Base-by-base conservation (phyloP, 2,329 filamentous ascomycete genomes). In the Trichoderma arundinaceum region DNA sequence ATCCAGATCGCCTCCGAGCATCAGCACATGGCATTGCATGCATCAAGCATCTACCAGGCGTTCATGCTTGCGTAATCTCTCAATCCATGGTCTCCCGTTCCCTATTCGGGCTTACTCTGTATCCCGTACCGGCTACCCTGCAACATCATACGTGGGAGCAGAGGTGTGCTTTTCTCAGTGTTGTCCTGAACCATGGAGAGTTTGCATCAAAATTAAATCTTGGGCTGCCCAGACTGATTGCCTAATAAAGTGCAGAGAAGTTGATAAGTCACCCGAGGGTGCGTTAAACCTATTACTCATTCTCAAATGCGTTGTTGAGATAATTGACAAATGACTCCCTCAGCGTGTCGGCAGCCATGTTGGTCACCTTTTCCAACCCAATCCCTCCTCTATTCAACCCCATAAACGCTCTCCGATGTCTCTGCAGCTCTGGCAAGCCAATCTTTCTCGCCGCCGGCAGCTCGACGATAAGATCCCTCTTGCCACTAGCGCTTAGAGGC, bases 321-420 rank as follows among this genome's bases (percentile, higher is more conserved):
- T 90, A 90, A 22, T 83, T 83, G 38, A 90, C 87, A 74, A 91
- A 91, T 39, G 83, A 85, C 73, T 87, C 85, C 67, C 83, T 81
- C 71, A 90, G 81, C 70, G 86, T 82, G 33, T 80, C 80, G 1
- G 81, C 82, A 6, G 79, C 80, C 75, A 87, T 77, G 69, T 83
- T 85, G 1, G 83, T 83, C 3, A 86, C 82, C 1, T 77, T 79
- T 70, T 88, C 86, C 64, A 82, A 78, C 53, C 81, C 87, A 67
- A 86, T 93, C 74, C 83, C 90, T 72, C 79, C 92, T 58, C 92
- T 82, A 71, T 94, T 94, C 75, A 96, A 76, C 5, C 83, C 85
- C 71, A 94, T 88, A 77, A 92, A 96, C 56, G 92, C 91, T 72
- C 92, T 84, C 67, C 92, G 83, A 71, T 94, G 79, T 69, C 92